Percentiles rank a stretch among this genome's conserved stretches.
Conservation (phyloP, 2,329 filamentous ascomycete genomes). For the Blastomyces silverae region DNA sequence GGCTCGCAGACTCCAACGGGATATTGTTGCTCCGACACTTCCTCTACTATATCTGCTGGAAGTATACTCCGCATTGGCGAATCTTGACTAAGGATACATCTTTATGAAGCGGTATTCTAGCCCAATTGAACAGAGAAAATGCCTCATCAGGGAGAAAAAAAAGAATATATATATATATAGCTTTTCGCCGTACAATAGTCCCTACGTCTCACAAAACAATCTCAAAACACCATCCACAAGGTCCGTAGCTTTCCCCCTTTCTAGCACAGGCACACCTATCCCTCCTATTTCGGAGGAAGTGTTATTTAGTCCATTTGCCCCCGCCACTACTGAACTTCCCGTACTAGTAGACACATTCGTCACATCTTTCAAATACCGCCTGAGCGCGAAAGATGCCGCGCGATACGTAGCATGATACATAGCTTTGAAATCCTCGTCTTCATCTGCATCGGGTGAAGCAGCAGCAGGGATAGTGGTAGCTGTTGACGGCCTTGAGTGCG, state of each 20-base stretch:
- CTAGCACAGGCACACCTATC: slow-evolving; percentile 25
- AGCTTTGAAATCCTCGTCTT: slow-evolving; percentile 38
- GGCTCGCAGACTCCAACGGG: background rate
- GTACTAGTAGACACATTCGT: background rate
- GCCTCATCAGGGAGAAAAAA: background rate
- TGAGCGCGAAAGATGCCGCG: slow-evolving; percentile 39
- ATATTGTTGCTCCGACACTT: background rate
- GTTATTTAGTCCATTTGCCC: background rate
- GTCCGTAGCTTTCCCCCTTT: slow-evolving; percentile 37
- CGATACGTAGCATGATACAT: slow-evolving; percentile 43
- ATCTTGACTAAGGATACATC: background rate
- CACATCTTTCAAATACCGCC: slow-evolving; percentile 33
- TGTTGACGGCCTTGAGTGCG: slow-evolving; percentile 1
- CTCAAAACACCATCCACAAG: slow-evolving; percentile 39
- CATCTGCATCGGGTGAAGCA: slow-evolving; percentile 23
- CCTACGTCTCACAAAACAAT: slow-evolving; percentile 35
- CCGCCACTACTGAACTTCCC: background rate
- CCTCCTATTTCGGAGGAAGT: background rate
- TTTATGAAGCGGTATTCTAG: background rate
- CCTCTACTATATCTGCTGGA: no score
- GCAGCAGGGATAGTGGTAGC: background rate
- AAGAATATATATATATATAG: background rate
- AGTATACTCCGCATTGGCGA: no score
- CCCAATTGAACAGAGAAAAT: background rate
- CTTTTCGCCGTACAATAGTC: background rate